Conservation (phyloP, 345 rosid genomes). For the Eucalyptus regnans region DNA sequence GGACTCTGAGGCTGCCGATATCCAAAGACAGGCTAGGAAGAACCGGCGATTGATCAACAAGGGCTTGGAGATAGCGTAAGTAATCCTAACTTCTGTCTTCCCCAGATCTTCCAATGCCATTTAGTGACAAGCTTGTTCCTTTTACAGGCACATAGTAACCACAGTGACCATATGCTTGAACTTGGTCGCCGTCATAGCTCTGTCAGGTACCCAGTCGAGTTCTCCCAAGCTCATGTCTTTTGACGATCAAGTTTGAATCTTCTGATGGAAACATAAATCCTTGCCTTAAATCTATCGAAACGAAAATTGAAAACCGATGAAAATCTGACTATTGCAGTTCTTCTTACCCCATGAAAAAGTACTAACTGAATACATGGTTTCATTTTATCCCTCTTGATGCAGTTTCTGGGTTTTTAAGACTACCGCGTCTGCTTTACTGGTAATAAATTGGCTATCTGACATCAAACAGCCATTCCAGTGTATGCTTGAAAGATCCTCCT, state of each 20-base stretch:
- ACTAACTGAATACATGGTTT: not conserved
- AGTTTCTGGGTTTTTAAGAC: slow-evolving; percentile 38
- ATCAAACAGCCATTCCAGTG: not conserved
- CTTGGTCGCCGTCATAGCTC: slow-evolving; percentile 25
- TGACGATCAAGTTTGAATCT: not conserved
- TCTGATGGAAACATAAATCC: not conserved
- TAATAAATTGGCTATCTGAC: not conserved
- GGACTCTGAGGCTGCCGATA: slow-evolving; percentile 23
- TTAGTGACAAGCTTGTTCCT: not conserved
- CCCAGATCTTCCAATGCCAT: not conserved
- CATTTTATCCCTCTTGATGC: slow-evolving; percentile 3
- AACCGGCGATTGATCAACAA: slow-evolving; percentile 33
- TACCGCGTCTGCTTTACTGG: slow-evolving; percentile 20
- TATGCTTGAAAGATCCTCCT: not conserved
- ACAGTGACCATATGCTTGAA: slow-evolving; percentile 31
- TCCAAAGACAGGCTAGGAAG: slow-evolving; percentile 34
- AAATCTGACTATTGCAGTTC: not conserved
- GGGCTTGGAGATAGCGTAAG: slow-evolving; percentile 46
- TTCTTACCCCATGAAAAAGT: not conserved
- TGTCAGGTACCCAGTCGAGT: slow-evolving; percentile 24
- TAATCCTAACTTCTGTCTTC: not conserved
- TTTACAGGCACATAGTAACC: slow-evolving; percentile 36
- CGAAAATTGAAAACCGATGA: not conserved
- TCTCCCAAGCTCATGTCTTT: not conserved
- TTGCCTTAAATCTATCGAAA: not conserved